Evolutionary conservation across 805 yeast genomes (phyloP), one percentile per base, ranked within the genome.

Genomic region (Candida rishiriensis): DNA sequence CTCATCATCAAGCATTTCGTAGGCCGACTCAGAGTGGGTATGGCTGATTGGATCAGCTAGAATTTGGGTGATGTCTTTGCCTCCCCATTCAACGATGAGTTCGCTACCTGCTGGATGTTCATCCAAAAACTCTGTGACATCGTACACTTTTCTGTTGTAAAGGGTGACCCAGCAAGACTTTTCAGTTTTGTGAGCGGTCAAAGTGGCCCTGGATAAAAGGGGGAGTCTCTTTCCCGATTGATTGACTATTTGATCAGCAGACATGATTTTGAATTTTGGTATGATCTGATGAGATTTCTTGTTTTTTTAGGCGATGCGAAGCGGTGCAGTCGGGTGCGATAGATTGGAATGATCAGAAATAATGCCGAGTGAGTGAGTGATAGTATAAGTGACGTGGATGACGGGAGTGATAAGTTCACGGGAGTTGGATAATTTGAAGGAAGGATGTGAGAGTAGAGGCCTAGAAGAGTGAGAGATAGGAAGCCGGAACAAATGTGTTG

Each of bases 1-100:
- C 43, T 73, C 82, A 45, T 91, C 97, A 54, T 88, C 91, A 52
- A 91, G 68, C 74, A 91, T 85, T 50, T 88, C 96, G 62, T 89
- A 89, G 2, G 97, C 93, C 32, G 84, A 67, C 55, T 88, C 95
- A 2, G 93, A 82, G 65, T 91, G 97, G 40, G 76, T 79, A 61
- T 90, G 97, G 32, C 83, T 72, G 5, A 61, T 63, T 13, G 69
- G 67, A 59, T 90, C 96, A 8, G 83, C 80, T 75, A 91, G 76
- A 39, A 88, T 81, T 42, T 78, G 78, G 10, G 97, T 87, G 41
- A 78, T 61, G 51, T 79, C 85, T 51, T 74, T 70, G 17, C 85
- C 88, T 32, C 78, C 81, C 52, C 75, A 75, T 3, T 76, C 79
- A 42, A 75, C 47, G 39, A 81, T 72, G n/a, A 79, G 51, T 45